Conservation (phyloP, 1,284 basidiomycete species). For the Irpex rosettiformis region DNA sequence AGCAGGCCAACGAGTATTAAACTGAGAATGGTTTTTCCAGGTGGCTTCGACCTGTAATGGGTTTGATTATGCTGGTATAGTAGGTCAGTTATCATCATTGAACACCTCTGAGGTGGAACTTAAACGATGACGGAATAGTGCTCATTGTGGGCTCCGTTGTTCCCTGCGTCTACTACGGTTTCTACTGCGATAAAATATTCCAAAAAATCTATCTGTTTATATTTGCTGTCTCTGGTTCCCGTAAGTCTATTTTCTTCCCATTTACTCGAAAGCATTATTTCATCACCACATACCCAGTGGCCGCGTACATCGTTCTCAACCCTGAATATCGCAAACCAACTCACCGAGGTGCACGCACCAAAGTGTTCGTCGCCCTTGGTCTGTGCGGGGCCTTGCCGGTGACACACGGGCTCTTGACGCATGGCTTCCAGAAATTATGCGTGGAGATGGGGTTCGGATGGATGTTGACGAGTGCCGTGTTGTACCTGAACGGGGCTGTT, state of each 20-base stretch:
- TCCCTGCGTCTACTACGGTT: slow-evolving; percentile 71
- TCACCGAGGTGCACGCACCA: slow-evolving; percentile 76
- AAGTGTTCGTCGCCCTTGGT: slow-evolving; percentile 80
- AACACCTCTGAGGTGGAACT: too few species aligned
- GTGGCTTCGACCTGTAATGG: slow-evolving; percentile 37
- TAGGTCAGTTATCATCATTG: slow-evolving; percentile 35
- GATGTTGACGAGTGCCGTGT: slow-evolving; percentile 61
- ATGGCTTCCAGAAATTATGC: slow-evolving; percentile 54
- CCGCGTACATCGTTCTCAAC: slow-evolving; percentile 75
- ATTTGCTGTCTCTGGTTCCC: slow-evolving; percentile 56
- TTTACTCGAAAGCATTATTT: not conserved
- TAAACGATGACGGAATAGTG: too few species aligned
- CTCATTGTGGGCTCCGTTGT: slow-evolving; percentile 82
- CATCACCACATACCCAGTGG: slow-evolving; percentile 37
- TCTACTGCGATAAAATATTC: slow-evolving; percentile 58
- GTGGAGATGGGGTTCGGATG: slow-evolving; percentile 68
- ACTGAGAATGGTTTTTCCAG: slow-evolving; percentile 15
- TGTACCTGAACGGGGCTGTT: slow-evolving; percentile 76
- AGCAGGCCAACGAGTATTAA: not conserved
- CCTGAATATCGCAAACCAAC: slow-evolving; percentile 76
- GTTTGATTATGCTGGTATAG: slow-evolving; percentile 73
- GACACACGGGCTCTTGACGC: slow-evolving; percentile 57
- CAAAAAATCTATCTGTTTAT: slow-evolving; percentile 51
- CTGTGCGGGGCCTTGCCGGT: slow-evolving; percentile 72
- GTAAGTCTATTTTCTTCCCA: slow-evolving; percentile 38